These are phyloP conservation scores for Cercospora zeina DNA, from an alignment of 2,329 filamentous ascomycete species.

Conservation along the genomic window DNA sequence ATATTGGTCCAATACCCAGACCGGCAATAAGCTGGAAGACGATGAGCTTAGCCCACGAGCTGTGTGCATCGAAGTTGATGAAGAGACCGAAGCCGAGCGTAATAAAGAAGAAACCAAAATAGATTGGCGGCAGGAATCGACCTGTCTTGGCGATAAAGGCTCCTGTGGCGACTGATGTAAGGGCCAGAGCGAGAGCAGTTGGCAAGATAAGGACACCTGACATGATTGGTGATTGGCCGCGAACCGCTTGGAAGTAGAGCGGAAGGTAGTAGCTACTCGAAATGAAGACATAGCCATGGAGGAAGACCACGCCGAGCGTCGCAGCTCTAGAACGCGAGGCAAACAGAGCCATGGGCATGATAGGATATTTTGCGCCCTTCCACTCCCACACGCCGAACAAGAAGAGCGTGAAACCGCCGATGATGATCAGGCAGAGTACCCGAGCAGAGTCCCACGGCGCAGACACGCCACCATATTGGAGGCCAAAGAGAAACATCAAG, in stretches of 20 bases:
- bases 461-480: constrained; percentile 77
- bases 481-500: constrained; percentile 80
- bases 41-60: constrained; percentile 44
- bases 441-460: constrained; percentile 73
- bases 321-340: constrained; percentile 64
- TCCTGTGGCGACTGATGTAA: constrained; percentile 40
- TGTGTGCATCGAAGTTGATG: constrained; percentile 41
- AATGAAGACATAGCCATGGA: constrained; percentile 76
- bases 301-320: constrained; percentile 65
- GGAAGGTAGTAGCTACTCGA: constrained; percentile 75
- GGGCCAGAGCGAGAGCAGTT: constrained; percentile 39
- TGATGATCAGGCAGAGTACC: constrained; percentile 75
- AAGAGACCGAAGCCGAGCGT: constrained; percentile 45
- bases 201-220: constrained; percentile 63
- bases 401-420: constrained; percentile 60
- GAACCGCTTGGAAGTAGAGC: constrained; percentile 78
- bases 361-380: constrained; percentile 70
- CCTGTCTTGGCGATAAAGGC: constrained; percentile 50
- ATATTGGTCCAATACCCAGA: constrained; percentile 66
- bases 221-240: constrained; percentile 66
- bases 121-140: constrained; percentile 56
- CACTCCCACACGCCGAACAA: constrained; percentile 73
- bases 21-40: constrained; percentile 63
- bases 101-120: constrained; percentile 42
- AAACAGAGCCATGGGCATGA: constrained; percentile 76